Evolutionary conservation across 257 asterid species (phyloP).

Genomic region (Solanum medicagineum): DNA sequence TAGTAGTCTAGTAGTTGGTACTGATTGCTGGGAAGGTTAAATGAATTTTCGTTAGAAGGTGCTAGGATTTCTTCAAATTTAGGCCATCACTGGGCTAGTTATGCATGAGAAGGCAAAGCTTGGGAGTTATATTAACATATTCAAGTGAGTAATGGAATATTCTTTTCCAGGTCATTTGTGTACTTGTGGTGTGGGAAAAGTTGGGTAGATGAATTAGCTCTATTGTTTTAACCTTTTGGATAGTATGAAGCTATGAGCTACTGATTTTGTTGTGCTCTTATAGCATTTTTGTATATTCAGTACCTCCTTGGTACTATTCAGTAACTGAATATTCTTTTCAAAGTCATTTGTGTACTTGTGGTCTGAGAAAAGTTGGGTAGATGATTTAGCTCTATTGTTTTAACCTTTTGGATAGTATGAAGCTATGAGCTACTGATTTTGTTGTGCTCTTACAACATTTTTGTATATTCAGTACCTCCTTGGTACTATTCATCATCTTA

Average conservation of each 20-base stretch:
- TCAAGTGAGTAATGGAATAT: neutral
- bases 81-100: neutral
- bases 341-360: neutral
- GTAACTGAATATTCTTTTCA: neutral
- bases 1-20: neutral
- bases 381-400: neutral
- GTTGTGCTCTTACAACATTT: neutral
- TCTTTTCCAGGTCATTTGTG: neutral
- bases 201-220: neutral
- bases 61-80: neutral
- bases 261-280: neutral
- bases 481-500: neutral
- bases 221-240: neutral
- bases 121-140: neutral
- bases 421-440: neutral
- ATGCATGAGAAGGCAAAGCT: neutral
- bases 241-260: neutral
- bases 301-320: neutral
- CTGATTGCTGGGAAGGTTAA: neutral
- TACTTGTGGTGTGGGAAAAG: neutral
- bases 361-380: neutral
- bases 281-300: neutral
- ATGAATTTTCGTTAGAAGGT: neutral
- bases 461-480: neutral
- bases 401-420: neutral